Base-by-base conservation (phyloP, 2,329 filamentous ascomycete species). In the Anthostomella pinea region DNA sequence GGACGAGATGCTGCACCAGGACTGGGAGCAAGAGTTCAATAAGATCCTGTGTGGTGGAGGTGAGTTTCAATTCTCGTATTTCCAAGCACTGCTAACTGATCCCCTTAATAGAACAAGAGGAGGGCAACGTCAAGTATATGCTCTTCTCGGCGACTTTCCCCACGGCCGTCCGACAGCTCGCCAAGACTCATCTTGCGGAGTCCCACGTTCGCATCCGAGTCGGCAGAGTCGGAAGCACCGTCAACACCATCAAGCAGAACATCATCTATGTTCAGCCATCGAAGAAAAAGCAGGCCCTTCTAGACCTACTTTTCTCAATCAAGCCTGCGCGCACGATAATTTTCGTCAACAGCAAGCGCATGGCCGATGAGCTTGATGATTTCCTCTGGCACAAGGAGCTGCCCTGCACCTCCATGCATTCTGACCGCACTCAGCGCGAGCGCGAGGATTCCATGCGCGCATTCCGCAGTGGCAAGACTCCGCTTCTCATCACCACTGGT, bases 91-190 rank as follows among this genome's bases (percentile, higher is more conserved):
- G 8, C 16, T 30, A 19, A 41, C 54, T 65, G 46, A 63, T 41
- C 26, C 15, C 14, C 15, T 38, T 3, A 41, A 70, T 68, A 95
- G 73, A 80, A 63, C 68, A 95, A 49, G 79, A 95, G 43, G 80
- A 85, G 38, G 88, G 75, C 3, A 75, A 77, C 44, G 66, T 82
- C 51, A 77, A 73, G 38, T 83, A 81, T 60, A 73, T 95, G 64
- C 84, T 98, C 68, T 97, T 97, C 62, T 95, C 89, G 0, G 93
- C 93, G 1, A 97, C 93, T 0, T 97, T 98, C 63, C 87, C 90
- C 25, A 89, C 85, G 66, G 69, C 68, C 1, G 80, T 87, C 46
- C 87, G 89, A 19, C 73, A 83, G 16, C 67, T 97, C 10, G 91
- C 90, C 8, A 81, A 79, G 40, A 73, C 85, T 18, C 86, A 90